Conservation (phyloP, 1,284 basidiomycete genomes). For the Butyriboletus appendiculatus region DNA sequence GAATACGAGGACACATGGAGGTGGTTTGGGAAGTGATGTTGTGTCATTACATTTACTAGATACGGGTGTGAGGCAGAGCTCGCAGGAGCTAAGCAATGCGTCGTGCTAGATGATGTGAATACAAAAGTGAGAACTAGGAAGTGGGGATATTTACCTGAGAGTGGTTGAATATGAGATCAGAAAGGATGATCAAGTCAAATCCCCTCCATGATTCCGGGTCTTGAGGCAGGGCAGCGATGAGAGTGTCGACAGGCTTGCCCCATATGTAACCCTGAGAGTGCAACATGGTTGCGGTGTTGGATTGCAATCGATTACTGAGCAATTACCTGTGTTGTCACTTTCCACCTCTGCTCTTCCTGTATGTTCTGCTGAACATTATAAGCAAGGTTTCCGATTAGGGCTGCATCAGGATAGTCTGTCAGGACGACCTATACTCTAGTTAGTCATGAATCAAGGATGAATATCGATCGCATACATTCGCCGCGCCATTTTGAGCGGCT, state of each 20-base stretch:
- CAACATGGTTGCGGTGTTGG: not conserved
- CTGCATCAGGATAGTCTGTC: slow-evolving; percentile 90
- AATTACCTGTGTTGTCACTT: slow-evolving; percentile 54
- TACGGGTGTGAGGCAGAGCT: slow-evolving; percentile 40
- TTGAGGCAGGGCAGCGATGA: slow-evolving; percentile 46
- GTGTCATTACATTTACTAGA: not conserved
- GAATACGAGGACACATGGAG: slow-evolving; percentile 80
- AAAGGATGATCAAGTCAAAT: slow-evolving; percentile 87
- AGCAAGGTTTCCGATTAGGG: slow-evolving; percentile 78
- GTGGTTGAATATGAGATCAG: slow-evolving; percentile 91
- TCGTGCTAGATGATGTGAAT: slow-evolving; percentile 58
- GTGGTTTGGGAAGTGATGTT: slow-evolving; percentile 12
- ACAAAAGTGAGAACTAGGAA: not conserved
- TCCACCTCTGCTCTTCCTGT: slow-evolving; percentile 25
- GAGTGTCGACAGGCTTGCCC: slow-evolving; percentile 66
- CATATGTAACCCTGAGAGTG: slow-evolving; percentile 80
- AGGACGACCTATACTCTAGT: slow-evolving; percentile 59
- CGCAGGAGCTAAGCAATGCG: slow-evolving; percentile 80
- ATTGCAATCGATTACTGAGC: not conserved
- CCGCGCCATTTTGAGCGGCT: slow-evolving; percentile 67
- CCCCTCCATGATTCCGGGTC: slow-evolving; percentile 24
- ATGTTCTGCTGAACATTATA: slow-evolving; percentile 72
- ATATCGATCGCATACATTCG: slow-evolving; percentile 42
- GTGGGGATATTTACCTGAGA: slow-evolving; percentile 56
- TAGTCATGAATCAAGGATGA: not conserved